Base-by-base conservation (phyloP, 1,284 basidiomycete species). In the Dichomitus squalens region DNA sequence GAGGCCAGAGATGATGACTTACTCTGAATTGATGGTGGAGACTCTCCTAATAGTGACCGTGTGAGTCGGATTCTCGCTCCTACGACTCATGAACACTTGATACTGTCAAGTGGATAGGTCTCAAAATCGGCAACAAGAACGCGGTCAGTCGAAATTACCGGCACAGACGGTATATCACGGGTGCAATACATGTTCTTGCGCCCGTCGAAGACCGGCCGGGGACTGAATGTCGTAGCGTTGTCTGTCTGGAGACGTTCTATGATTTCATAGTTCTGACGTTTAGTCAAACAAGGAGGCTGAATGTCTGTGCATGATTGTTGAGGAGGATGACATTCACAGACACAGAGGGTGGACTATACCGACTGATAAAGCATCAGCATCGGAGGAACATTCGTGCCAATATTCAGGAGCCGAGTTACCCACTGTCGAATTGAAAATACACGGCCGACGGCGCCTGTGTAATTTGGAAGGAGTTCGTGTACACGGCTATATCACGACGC, bases 131-230 rank as follows among this genome's bases (percentile, higher is more conserved):
- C 29, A 31, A 31, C 11, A 11, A 11, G 29, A 31, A 31, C 29
- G 29, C 29, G 29, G 11, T 29, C 43, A 18, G 11, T 31, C 29
- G 29, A 9, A 27, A 12, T 18, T 8, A 46, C 43, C 43, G 23
- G 29, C 7, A 7, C 18, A n/a, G 44, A 47, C n/a, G 27, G 29
- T 33, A 47, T 47, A 21, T 33, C 29, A 6, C 20, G 29, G 11
- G 14, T 47, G 27, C 29, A 46, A 46, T 46, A 70, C 43, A 70
- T 35, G 34, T 64, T 68, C 38, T 59, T 62, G 21, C 50, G 40
- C 1, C 69, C 69, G 36, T 70, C 69, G 27, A 58, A 70, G 4
- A 58, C 53, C 2, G 67, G 60, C 1, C 64, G 60, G 0, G 65
- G 62, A 11, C 46, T 59, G 55, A 68, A 70, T 6, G 59, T 23